Conservation (phyloP, 2,329 filamentous ascomycete species). For the Emergomyces orientalis region DNA sequence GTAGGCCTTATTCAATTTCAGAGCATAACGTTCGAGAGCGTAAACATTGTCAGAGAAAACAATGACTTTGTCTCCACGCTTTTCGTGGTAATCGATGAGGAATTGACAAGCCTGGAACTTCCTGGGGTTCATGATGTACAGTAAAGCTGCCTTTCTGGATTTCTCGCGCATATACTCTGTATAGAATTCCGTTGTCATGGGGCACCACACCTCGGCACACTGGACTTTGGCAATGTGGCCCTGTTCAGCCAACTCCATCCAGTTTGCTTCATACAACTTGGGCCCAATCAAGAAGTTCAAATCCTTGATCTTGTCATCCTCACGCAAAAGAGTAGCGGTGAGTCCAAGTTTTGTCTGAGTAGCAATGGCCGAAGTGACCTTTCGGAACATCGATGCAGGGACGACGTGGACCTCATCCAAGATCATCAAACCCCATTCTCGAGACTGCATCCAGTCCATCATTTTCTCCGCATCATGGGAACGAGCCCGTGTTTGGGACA, state of each 20-base stretch:
- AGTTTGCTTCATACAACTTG: slow-evolving; percentile 96
- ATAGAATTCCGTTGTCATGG: slow-evolving; percentile 98
- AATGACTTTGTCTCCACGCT: slow-evolving; percentile 91
- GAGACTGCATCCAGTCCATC: slow-evolving; percentile 82
- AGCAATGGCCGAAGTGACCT: slow-evolving; percentile 85
- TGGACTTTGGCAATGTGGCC: slow-evolving; percentile 96
- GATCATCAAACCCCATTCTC: slow-evolving; percentile 96
- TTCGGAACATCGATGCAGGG: slow-evolving; percentile 89
- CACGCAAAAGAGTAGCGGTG: slow-evolving; percentile 84
- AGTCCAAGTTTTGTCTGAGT: slow-evolving; percentile 91
- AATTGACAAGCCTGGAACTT: slow-evolving; percentile 98
- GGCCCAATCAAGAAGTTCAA: slow-evolving; percentile 95
- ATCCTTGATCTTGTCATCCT: slow-evolving; percentile 97
- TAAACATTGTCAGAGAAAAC: slow-evolving; percentile 98
- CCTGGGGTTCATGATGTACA: slow-evolving; percentile 95
- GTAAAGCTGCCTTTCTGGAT: slow-evolving; percentile 55
- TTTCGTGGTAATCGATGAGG: slow-evolving; percentile 95
- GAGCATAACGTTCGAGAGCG: slow-evolving; percentile 74
- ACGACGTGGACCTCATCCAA: slow-evolving; percentile 97
- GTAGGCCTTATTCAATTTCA: slow-evolving; percentile 74
- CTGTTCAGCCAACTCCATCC: slow-evolving; percentile 96
- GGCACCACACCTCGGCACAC: slow-evolving; percentile 98
- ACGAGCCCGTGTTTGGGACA: slow-evolving; percentile 78
- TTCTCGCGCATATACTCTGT: slow-evolving; percentile 75
- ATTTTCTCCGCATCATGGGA: slow-evolving; percentile 93